Evolutionary conservation across 371 early-diverging fungal species (phyloP).

Genomic region (Capniomyces stellatus): DNA sequence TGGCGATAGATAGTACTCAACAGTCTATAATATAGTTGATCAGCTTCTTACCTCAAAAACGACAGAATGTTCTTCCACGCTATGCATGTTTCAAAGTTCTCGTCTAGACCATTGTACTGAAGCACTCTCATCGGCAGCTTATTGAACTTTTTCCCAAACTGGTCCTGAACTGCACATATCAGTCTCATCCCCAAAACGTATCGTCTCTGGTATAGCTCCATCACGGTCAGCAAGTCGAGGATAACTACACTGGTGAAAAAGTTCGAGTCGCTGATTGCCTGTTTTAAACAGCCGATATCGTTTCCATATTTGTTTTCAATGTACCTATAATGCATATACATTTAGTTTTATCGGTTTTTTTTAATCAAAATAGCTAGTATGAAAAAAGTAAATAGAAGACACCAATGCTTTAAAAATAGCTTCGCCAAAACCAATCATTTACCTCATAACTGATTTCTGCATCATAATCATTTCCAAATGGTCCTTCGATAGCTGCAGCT

Average conservation of each 20-base stretch:
- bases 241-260: slow-evolving; percentile 14
- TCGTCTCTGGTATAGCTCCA: slow-evolving; percentile 10
- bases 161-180: slow-evolving; percentile 18
- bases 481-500: slow-evolving; percentile 13
- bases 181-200: slow-evolving; percentile 20
- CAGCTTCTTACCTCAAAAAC: too few species aligned
- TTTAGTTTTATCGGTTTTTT: not conserved
- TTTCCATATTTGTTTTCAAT: not conserved
- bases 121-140: slow-evolving; percentile 20
- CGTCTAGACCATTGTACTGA: slow-evolving; percentile 17
- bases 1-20: too few species aligned
- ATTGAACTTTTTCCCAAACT: slow-evolving; percentile 11
- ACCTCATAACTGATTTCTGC: slow-evolving; percentile 48
- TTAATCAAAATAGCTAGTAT: not conserved
- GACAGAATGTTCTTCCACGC: too few species aligned
- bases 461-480: slow-evolving; percentile 43
- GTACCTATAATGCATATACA: not conserved
- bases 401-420: too few species aligned
- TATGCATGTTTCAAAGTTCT: slow-evolving; percentile 14
- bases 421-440: too few species aligned
- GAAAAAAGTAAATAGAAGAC: too few species aligned
- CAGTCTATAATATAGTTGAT: too few species aligned
- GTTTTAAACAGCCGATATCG: slow-evolving; percentile 3
- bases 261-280: slow-evolving; percentile 11
- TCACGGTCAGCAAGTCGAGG: slow-evolving; percentile 10